phyloP scores from a whole-genome alignment of 192 early-diverging fungal genomes.

The Coemansia sp. region DNA sequence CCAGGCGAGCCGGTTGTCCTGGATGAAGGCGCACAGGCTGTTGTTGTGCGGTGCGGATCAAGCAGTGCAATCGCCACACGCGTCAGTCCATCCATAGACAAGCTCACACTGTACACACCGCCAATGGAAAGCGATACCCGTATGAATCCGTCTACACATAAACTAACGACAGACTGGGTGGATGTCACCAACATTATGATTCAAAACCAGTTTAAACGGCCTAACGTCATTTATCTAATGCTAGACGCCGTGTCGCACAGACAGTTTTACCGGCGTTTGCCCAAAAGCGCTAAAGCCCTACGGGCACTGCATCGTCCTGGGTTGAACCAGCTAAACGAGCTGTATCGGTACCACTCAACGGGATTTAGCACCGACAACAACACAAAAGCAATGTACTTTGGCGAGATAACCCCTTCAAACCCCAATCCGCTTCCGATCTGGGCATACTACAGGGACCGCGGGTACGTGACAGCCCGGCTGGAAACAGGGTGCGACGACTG shows the following conservation, averaged over 20 bases:
- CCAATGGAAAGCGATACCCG: conserved; percentile 36
- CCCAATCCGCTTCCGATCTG: conserved; percentile 56
- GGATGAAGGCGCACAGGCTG: conserved; percentile 41
- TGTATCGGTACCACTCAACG: conserved; percentile 57
- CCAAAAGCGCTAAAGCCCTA: conserved; percentile 44
- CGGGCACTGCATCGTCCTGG: conserved; percentile 32
- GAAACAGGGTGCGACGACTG: conserved; percentile 60
- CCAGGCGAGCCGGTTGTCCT: conserved; percentile 28
- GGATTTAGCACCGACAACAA: conserved; percentile 59
- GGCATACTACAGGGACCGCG: conserved; percentile 59
- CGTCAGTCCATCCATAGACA: conserved; percentile 27
- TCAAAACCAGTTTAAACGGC: conserved; percentile 14
- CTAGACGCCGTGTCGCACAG: conserved; percentile 57
- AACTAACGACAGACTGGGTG: not conserved
- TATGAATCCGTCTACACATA: not conserved
- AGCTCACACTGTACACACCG: conserved; percentile 12
- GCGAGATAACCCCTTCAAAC: conserved; percentile 28
- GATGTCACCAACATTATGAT: not conserved
- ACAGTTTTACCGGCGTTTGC: conserved; percentile 59
- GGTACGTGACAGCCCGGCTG: conserved; percentile 56
- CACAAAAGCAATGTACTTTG: conserved; percentile 54
- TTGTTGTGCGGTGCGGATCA: conserved; percentile 52
- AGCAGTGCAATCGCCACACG: conserved; percentile 43
- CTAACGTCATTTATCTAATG: conserved; percentile 58
- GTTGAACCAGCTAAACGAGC: conserved; percentile 42